phyloP scores from a whole-genome alignment of 352 stramenopile species.

The Peronospora belbahrii region DNA sequence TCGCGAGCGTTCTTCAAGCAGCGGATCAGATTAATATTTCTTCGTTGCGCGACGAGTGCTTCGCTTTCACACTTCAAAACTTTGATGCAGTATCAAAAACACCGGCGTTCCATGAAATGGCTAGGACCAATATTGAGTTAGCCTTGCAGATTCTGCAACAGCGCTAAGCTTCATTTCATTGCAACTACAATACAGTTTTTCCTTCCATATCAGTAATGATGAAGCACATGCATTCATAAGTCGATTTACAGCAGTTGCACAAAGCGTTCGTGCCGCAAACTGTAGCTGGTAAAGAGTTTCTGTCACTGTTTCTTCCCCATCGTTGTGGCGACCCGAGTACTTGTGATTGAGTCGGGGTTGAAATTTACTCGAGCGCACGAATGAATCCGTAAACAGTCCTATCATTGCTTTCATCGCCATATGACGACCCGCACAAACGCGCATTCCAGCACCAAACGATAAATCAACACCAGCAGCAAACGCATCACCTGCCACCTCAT shows the following conservation, averaged over 20 bases:
- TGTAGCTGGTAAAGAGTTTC: slow-evolving; percentile 25
- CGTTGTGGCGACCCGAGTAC: slow-evolving; percentile 30
- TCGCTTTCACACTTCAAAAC: slow-evolving; percentile 94
- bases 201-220: neutral
- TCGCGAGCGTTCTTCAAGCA: slow-evolving; percentile 92
- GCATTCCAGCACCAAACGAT: slow-evolving; percentile 24
- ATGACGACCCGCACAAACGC: slow-evolving; percentile 23
- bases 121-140: slow-evolving; percentile 94
- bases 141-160: slow-evolving; percentile 94
- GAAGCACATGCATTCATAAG: neutral
- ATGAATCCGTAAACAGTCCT: slow-evolving; percentile 22
- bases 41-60: slow-evolving; percentile 90
- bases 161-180: slow-evolving; percentile 23
- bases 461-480: slow-evolving; percentile 27
- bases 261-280: slow-evolving; percentile 8
- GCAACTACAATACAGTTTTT: neutral
- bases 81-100: slow-evolving; percentile 97
- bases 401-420: slow-evolving; percentile 33
- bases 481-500: slow-evolving; percentile 26
- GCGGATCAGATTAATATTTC: slow-evolving; percentile 91
- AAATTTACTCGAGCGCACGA: slow-evolving; percentile 22
- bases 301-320: slow-evolving; percentile 19
- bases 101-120: slow-evolving; percentile 95
- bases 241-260: neutral
- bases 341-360: slow-evolving; percentile 24